phyloP scores from a whole-genome alignment of 257 asterid species.

The Solanum bulbocastanum region DNA sequence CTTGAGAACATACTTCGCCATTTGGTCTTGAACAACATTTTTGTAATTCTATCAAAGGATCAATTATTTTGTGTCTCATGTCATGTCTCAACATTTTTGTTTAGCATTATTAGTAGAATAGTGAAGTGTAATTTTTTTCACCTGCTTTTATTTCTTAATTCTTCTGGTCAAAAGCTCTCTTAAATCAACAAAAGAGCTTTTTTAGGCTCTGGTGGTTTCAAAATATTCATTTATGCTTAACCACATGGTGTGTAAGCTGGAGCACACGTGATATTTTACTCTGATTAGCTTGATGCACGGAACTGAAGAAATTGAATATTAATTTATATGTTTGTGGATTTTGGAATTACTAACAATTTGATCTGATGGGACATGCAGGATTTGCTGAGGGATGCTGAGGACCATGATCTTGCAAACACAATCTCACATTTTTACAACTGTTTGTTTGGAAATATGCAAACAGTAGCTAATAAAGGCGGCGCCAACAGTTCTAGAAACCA shows the following conservation, averaged over 20 bases:
- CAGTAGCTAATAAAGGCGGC: conserved; percentile 32
- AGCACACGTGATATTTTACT: background rate
- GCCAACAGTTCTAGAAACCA: conserved; percentile 41
- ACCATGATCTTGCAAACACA: conserved; percentile 72
- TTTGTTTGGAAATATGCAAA: conserved; percentile 51
- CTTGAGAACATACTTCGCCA: background rate
- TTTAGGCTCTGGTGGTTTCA: background rate
- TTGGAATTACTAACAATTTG: background rate
- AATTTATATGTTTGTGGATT: background rate
- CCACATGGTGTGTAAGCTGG: background rate
- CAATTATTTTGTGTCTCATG: background rate
- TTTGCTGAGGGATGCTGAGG: conserved; percentile 68
- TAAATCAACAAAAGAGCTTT: background rate
- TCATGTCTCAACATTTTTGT: background rate
- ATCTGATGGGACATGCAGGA: conserved; percentile 42
- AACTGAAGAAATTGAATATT: background rate
- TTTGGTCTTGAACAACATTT: background rate
- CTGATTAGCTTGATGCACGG: background rate
- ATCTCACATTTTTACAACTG: conserved; percentile 74
- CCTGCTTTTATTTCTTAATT: background rate
- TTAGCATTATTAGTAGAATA: background rate
- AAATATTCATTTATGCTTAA: background rate
- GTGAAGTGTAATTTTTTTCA: background rate
- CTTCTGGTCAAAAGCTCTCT: background rate
- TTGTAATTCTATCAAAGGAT: background rate